These are phyloP conservation scores for Neopestalotiopsis clavispora DNA, from an alignment of 2,329 filamentous ascomycete genomes.

Conservation along the genomic window DNA sequence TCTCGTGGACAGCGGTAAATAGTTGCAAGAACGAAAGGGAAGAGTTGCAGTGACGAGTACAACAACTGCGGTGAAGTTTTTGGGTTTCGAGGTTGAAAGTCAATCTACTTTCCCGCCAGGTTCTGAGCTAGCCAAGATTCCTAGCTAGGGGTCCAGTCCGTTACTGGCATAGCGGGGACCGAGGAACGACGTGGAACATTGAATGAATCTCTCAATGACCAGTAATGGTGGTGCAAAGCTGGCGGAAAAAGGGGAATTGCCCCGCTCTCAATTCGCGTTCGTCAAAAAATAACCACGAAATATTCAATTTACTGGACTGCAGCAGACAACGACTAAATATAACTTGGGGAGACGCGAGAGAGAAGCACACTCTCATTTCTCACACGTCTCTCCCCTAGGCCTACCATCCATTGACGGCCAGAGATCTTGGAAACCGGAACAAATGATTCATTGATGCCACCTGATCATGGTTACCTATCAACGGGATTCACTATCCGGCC, in stretches of 20 bases:
- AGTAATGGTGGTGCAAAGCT: neutral
- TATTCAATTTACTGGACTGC: no score
- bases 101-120: neutral
- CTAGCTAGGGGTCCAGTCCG: constrained; percentile 1
- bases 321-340: neutral
- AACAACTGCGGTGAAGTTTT: constrained; percentile 1
- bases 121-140: neutral
- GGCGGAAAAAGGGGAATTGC: neutral
- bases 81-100: constrained; percentile 2
- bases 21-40: neutral
- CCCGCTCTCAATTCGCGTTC: neutral
- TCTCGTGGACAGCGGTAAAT: neutral
- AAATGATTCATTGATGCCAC: neutral
- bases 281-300: neutral
- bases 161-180: constrained; percentile 10
- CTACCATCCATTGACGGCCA: neutral
- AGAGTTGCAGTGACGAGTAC: neutral
- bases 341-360: neutral
- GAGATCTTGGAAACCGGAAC: neutral
- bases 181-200: constrained; percentile 2
- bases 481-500: neutral
- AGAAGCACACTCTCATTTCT: no score
- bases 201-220: neutral
- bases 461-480: neutral
- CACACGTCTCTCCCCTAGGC: no score